Evolutionary conservation across 495 filamentous ascomycete genomes (phyloP).

Genomic region (Pyrenula massariospora): DNA sequence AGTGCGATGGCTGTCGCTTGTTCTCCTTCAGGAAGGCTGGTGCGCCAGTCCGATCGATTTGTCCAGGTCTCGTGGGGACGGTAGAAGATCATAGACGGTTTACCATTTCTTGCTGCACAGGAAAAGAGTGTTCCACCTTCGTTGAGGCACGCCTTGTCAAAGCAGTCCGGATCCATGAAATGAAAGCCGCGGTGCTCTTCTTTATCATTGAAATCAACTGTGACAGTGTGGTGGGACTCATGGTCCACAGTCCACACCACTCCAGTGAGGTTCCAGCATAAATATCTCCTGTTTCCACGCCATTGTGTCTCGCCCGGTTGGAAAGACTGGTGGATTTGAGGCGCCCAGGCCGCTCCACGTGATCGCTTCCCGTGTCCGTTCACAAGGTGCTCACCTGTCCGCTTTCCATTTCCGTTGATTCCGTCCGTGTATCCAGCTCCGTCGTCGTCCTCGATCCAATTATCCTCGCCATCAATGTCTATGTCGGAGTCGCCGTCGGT

Average conservation of each 20-base stretch:
- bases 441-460: slow-evolving; percentile 91
- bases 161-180: slow-evolving; percentile 85
- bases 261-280: slow-evolving; percentile 85
- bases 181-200: slow-evolving; percentile 89
- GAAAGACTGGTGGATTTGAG: slow-evolving; percentile 68
- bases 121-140: slow-evolving; percentile 83
- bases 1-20: slow-evolving; percentile 62
- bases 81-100: slow-evolving; percentile 82
- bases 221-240: slow-evolving; percentile 87
- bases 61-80: slow-evolving; percentile 97
- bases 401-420: slow-evolving; percentile 50
- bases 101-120: slow-evolving; percentile 55
- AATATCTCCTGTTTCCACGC: slow-evolving; percentile 84
- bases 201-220: slow-evolving; percentile 93
- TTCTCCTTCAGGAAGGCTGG: slow-evolving; percentile 69
- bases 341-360: slow-evolving; percentile 43
- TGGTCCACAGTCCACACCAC: slow-evolving; percentile 97
- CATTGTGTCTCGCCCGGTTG: slow-evolving; percentile 93
- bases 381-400: slow-evolving; percentile 39
- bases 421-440: slow-evolving; percentile 75
- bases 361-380: slow-evolving; percentile 50
- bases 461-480: slow-evolving; percentile 46
- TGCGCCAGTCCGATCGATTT: slow-evolving; percentile 80
- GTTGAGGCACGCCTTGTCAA: slow-evolving; percentile 90
- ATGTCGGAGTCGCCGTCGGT: slow-evolving; percentile 41